phyloP scores from a whole-genome alignment of 371 early-diverging fungal genomes.

The Neoconidiobolus thromboides region DNA sequence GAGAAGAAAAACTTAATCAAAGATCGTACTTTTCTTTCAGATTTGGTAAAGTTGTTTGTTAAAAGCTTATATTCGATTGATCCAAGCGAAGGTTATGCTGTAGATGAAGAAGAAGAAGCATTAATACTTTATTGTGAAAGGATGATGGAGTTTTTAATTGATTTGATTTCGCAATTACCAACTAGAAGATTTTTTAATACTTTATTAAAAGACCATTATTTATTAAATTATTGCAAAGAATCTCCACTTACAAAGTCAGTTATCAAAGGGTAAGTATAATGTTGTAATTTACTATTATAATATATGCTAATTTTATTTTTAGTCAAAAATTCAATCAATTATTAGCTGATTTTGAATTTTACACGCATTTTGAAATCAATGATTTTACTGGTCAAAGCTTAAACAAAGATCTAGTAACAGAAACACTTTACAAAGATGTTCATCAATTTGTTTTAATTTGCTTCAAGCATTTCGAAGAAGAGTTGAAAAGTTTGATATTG shows the following conservation, averaged over 20 bases:
- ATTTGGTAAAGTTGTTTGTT: conserved; percentile 13
- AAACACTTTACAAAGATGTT: conserved; percentile 33
- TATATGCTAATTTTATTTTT: not conserved
- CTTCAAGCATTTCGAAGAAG: conserved; percentile 39
- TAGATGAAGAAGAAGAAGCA: conserved; percentile 11
- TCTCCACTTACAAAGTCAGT: conserved; percentile 27
- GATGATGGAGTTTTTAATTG: conserved; percentile 65
- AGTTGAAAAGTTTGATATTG: conserved; percentile 51
- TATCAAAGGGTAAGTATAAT: no score
- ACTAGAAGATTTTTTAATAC: conserved; percentile 75
- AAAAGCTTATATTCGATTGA: not conserved
- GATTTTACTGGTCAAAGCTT: conserved; percentile 62
- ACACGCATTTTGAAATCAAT: conserved; percentile 60
- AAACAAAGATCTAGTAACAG: conserved; percentile 36
- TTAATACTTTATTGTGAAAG: conserved; percentile 32
- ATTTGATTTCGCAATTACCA: conserved; percentile 67
- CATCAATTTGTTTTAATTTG: conserved; percentile 43
- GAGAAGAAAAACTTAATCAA: not conserved
- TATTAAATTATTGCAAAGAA: conserved; percentile 33
- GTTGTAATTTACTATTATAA: not conserved
- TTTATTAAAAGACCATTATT: conserved; percentile 59
- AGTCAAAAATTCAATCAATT: conserved; percentile 32
- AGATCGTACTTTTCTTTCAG: not conserved
- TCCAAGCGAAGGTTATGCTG: not conserved
- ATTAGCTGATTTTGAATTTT: conserved; percentile 37